Base-by-base conservation (phyloP, 179 eudicot genomes). In the Silene vulgaris region DNA sequence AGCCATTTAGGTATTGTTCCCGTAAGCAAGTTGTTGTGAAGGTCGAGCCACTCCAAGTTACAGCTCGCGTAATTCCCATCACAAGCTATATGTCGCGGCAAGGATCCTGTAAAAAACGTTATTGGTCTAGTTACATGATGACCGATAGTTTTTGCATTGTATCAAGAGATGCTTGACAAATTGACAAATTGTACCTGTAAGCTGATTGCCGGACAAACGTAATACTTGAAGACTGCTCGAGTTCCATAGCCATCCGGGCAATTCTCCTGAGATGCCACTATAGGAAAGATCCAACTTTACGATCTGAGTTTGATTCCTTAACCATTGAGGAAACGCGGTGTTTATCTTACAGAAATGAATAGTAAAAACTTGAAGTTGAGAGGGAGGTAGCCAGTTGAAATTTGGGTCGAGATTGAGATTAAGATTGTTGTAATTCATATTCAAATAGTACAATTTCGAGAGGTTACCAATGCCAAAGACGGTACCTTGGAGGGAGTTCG, bases 381-480 rank as follows among this genome's bases (percentile, higher is more conserved):
- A 73, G 2, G 50, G 67, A 30, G 75, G 75, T 4, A 8, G 8
- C 52, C 54, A 32, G 1, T 35, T 35, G 21, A 26, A 30, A 57
- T 35, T 35, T 5, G 40, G 40, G 40, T 35, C 40, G 40, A 35
- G 40, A 35, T 35, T 35, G 40, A 35, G 40, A 35, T 35, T 35
- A 35, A 35, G 40, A 30, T 30, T 2, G 35, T 30, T 30, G 35
- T 30, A 30, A 20, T 65, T 59, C 17, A 35, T 17, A 19, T 72
- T 26, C 4, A 72, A 17, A 12, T 12, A 2, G 8, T n/a, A 45
- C 43, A 65, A 3, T 69, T 75, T 75, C 0, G 71, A 65, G 8
- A 65, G 77, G 71, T 29, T 75, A n/a, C 50, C 71, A 8, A 74
- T 20, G 4, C 57, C 62, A 26, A 43, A 7, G 1, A 64, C 8